A percentile compares a stretch with the other conserved stretches of the same genome.
phyloP scores from a whole-genome alignment of 495 filamentous ascomycete species.

The Penicillium desertorum region DNA sequence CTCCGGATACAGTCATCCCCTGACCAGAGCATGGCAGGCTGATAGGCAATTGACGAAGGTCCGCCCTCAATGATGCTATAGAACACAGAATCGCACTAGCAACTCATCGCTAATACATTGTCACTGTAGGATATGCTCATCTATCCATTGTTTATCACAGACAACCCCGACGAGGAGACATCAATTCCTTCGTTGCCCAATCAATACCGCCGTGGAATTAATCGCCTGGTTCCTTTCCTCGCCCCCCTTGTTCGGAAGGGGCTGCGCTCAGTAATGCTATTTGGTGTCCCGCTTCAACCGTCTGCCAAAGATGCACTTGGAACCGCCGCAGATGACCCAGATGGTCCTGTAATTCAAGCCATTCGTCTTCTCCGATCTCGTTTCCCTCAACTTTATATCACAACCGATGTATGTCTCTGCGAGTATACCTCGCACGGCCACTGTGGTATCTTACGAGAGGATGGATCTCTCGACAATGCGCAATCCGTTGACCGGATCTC shows the following conservation, averaged over 20 bases:
- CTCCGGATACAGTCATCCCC: slow-evolving; percentile 89
- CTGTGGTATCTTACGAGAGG: slow-evolving; percentile 90
- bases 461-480: slow-evolving; percentile 87
- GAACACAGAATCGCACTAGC: background rate
- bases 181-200: slow-evolving; percentile 86
- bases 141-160: slow-evolving; percentile 94
- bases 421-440: slow-evolving; percentile 99
- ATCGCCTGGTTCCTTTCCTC: slow-evolving; percentile 80
- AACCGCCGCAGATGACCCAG: slow-evolving; percentile 89
- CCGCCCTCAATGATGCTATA: slow-evolving; percentile 14
- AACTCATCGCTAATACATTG: slow-evolving; percentile 1
- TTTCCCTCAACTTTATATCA: slow-evolving; percentile 88
- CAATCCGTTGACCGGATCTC: slow-evolving; percentile 90
- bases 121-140: slow-evolving; percentile 80
- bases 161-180: slow-evolving; percentile 87
- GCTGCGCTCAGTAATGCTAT: slow-evolving; percentile 87
- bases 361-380: slow-evolving; percentile 77
- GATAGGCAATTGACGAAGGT: slow-evolving; percentile 97
- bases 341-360: slow-evolving; percentile 83
- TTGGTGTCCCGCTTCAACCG: slow-evolving; percentile 82
- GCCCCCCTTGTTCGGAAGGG: slow-evolving; percentile 84
- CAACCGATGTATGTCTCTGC: slow-evolving; percentile 92
- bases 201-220: slow-evolving; percentile 83
- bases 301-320: slow-evolving; percentile 86
- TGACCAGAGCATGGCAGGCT: slow-evolving; percentile 90